Percentiles rank a stretch among this genome's conserved stretches.
phyloP scores from a whole-genome alignment of 108 stramenopile species.

The Nitzschia sp. region DNA sequence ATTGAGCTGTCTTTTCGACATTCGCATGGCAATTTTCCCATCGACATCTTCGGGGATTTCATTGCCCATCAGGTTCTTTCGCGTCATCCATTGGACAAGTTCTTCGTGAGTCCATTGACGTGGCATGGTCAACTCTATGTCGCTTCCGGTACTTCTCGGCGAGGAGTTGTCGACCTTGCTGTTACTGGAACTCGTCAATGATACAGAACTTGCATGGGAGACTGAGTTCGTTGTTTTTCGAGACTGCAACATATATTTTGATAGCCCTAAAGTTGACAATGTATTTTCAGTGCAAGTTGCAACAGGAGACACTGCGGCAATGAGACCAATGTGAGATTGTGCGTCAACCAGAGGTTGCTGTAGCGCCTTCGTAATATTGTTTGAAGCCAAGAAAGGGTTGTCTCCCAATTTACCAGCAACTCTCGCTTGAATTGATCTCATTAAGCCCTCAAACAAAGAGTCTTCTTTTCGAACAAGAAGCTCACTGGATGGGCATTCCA shows the following conservation, averaged over 20 bases:
- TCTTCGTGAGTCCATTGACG: constrained; percentile 36
- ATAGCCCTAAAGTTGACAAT: constrained; percentile 16
- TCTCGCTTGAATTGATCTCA: constrained; percentile 18
- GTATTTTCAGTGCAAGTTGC: constrained; percentile 56
- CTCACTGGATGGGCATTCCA: constrained; percentile 26
- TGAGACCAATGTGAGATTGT: constrained; percentile 29
- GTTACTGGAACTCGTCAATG: neutral
- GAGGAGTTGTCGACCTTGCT: constrained; percentile 4
- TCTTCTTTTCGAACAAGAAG: neutral
- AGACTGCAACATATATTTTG: neutral
- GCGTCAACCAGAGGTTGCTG: constrained; percentile 38
- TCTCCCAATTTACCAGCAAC: neutral
- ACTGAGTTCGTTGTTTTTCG: too few species aligned
- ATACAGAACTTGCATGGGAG: too few species aligned
- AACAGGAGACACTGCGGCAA: constrained; percentile 55
- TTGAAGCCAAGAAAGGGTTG: constrained; percentile 1
- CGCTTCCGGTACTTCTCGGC: neutral
- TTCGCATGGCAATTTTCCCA: constrained; percentile 37
- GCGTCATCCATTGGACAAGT: constrained; percentile 26
- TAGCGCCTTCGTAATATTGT: constrained; percentile 22
- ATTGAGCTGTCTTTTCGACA: constrained; percentile 37
- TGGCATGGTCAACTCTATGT: constrained; percentile 21
- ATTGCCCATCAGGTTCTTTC: constrained; percentile 27
- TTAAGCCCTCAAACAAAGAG: constrained; percentile 7
- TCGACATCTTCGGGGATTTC: constrained; percentile 19